These are phyloP conservation scores for Zalerion maritima DNA, from an alignment of 495 filamentous ascomycete genomes.

Conservation along the genomic window DNA sequence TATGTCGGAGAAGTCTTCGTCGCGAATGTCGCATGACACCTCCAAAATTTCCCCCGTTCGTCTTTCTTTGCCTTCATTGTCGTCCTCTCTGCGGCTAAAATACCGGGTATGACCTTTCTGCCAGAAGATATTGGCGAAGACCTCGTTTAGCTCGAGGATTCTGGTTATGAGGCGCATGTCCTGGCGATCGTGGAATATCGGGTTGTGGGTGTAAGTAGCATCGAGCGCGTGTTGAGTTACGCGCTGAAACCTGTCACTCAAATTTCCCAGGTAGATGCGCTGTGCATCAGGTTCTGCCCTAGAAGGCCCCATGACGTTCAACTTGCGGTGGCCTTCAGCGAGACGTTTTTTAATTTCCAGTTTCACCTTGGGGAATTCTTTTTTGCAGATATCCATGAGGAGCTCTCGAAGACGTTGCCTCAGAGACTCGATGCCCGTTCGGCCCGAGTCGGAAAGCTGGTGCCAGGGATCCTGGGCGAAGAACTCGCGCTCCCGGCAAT, in stretches of 20 bases:
- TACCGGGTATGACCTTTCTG: conserved; percentile 23
- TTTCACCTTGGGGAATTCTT: conserved; percentile 37
- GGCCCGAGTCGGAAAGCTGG: conserved; percentile 21
- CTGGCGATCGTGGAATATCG: conserved; percentile 20
- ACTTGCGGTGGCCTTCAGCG: conserved; percentile 12
- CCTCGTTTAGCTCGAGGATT: conserved; percentile 24
- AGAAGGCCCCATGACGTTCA: conserved; percentile 29
- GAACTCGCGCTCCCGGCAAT: conserved; percentile 20
- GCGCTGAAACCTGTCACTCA: conserved; percentile 28
- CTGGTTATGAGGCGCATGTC: conserved; percentile 30
- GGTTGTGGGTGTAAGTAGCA: conserved; percentile 26
- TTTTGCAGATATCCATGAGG: conserved; percentile 29
- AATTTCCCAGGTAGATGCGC: conserved; percentile 23
- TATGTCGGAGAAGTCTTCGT: conserved; percentile 11
- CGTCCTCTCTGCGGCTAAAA: conserved; percentile 13
- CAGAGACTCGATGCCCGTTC: conserved; percentile 36
- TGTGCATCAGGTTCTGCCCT: conserved; percentile 29
- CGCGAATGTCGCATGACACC: neutral
- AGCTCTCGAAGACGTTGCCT: conserved; percentile 27
- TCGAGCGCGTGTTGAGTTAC: conserved; percentile 23
- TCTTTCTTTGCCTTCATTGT: conserved; percentile 2
- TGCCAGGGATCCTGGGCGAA: conserved; percentile 30
- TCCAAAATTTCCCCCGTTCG: neutral
- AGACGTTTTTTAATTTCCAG: conserved; percentile 29
- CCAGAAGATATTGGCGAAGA: conserved; percentile 25